Evolutionary conservation across 169 alveolate species (phyloP).

Genomic region (Babesia gibsoni): DNA sequence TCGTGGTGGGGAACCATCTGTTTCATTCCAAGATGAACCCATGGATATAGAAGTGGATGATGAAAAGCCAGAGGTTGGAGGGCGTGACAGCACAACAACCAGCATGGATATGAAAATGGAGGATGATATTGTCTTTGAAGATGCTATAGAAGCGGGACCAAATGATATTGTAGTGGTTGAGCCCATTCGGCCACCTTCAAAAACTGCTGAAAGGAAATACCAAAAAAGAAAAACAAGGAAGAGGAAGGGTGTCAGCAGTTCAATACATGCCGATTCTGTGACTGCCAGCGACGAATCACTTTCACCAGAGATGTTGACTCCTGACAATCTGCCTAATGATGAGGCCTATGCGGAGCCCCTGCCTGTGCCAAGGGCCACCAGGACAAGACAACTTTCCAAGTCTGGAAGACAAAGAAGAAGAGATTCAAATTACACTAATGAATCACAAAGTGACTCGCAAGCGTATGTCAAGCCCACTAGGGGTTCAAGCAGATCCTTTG

Average conservation of each 20-base stretch:
- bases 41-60: no score
- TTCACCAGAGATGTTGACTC: conserved; percentile 2
- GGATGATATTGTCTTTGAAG: no score
- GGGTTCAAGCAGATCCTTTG: background rate
- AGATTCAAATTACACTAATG: background rate
- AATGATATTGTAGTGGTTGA: no score
- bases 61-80: no score
- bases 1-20: no score
- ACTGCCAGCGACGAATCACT: background rate
- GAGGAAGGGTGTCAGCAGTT: background rate
- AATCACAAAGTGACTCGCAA: background rate
- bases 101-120: no score
- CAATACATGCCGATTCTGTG: background rate
- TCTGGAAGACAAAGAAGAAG: background rate
- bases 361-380: background rate
- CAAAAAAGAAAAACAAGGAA: background rate
- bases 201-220: background rate
- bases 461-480: background rate
- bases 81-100: no score
- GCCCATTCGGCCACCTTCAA: no score
- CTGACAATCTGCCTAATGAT: background rate
- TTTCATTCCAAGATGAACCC: no score
- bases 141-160: no score
- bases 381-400: background rate
- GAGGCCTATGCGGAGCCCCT: conserved; percentile 13